phyloP scores from a whole-genome alignment of 2,329 filamentous ascomycete genomes.

The Raffaelea deltoideospora region DNA sequence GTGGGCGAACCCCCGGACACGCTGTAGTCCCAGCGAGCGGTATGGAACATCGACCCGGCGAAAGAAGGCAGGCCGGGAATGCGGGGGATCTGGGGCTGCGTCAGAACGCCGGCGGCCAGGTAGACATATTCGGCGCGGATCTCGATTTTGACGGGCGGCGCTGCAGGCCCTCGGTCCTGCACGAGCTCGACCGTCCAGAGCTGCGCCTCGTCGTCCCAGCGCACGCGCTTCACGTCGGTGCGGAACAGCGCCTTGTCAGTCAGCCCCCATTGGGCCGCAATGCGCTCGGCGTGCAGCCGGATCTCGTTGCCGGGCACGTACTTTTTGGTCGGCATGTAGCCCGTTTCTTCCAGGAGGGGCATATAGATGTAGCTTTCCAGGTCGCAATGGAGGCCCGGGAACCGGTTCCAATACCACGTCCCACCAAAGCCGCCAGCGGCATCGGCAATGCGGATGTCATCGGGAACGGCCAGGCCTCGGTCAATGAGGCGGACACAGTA shows the following conservation, averaged over 20 bases:
- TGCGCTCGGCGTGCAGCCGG: constrained; percentile 25
- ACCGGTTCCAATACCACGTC: constrained; percentile 37
- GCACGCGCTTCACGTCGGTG: constrained; percentile 20
- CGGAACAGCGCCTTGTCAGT: constrained; percentile 30
- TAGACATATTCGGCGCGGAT: constrained; percentile 24
- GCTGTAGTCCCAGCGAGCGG: constrained; percentile 38
- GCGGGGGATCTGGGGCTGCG: constrained; percentile 29
- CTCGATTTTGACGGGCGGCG: constrained; percentile 12
- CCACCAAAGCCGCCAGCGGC: constrained; percentile 29
- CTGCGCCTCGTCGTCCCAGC: constrained; percentile 23
- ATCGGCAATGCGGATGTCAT: constrained; percentile 27
- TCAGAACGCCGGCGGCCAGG: constrained; percentile 23
- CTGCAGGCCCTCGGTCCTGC: constrained; percentile 3
- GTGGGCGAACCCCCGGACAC: constrained; percentile 20
- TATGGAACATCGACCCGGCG: constrained; percentile 43
- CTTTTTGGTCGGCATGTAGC: constrained; percentile 37
- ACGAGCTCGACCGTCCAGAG: constrained; percentile 8
- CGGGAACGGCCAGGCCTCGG: constrained; percentile 15
- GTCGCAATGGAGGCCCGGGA: constrained; percentile 38
- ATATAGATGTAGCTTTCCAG: constrained; percentile 45
- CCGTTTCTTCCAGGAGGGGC: constrained; percentile 43
- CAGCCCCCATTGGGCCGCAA: constrained; percentile 28
- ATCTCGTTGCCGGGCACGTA: constrained; percentile 23
- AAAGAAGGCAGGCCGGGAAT: constrained; percentile 39
- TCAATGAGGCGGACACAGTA: constrained; percentile 20